These are phyloP conservation scores for Akanthomyces lecanii DNA, from an alignment of 2,329 filamentous ascomycete species.

Conservation along the genomic window DNA sequence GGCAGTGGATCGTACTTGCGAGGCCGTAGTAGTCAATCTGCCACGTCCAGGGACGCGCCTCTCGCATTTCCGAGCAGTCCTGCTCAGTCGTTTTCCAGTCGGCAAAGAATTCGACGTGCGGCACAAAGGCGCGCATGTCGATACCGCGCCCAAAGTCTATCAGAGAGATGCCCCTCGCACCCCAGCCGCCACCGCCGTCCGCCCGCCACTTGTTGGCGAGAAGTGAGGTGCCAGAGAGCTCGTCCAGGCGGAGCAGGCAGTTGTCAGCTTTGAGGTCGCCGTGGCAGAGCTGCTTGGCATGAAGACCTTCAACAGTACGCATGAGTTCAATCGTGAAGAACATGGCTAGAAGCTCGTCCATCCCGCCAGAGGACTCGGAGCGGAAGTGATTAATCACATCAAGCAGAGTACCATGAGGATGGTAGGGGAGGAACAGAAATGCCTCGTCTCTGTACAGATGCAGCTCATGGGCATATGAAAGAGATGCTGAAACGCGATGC, in stretches of 20 bases:
- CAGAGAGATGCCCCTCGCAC: constrained; percentile 70
- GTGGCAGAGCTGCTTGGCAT: constrained; percentile 75
- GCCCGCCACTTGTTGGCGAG: constrained; percentile 65
- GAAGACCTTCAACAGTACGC: constrained; percentile 82
- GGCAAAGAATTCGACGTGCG: constrained; percentile 76
- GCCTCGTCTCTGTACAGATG: constrained; percentile 88
- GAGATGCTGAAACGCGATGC: constrained; percentile 67
- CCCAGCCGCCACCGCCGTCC: constrained; percentile 75
- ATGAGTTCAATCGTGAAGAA: constrained; percentile 92
- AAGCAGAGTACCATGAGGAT: constrained; percentile 87
- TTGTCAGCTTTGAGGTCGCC: constrained; percentile 96
- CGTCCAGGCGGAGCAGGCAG: constrained; percentile 78
- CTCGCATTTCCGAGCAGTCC: constrained; percentile 94
- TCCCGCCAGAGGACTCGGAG: constrained; percentile 64
- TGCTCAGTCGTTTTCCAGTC: constrained; percentile 88
- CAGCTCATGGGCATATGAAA: constrained; percentile 82
- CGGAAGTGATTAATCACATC: constrained; percentile 88
- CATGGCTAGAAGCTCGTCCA: constrained; percentile 91
- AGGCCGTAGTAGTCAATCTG: constrained; percentile 96
- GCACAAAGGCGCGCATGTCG: constrained; percentile 80
- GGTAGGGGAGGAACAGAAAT: constrained; percentile 82
- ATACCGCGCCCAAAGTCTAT: constrained; percentile 96
- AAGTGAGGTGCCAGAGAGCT: constrained; percentile 35
- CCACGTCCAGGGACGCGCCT: constrained; percentile 92
- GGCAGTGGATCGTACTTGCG: constrained; percentile 78